Evolutionary conservation across 2,329 filamentous ascomycete genomes (phyloP).

Genomic region (Colletotrichum sp.): DNA sequence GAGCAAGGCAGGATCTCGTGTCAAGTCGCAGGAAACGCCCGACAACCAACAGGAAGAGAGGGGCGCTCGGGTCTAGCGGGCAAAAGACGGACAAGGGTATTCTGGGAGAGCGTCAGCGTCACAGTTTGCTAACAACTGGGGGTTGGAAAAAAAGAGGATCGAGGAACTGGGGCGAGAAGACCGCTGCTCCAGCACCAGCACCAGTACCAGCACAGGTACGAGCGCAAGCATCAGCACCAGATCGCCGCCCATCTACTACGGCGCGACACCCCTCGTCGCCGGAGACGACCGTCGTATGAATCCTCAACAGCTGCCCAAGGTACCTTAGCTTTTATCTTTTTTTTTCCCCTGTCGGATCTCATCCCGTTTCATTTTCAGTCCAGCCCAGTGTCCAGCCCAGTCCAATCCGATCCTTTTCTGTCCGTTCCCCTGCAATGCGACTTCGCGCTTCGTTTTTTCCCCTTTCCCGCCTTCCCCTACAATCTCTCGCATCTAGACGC

Average conservation of each 20-base stretch:
- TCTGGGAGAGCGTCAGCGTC: background rate
- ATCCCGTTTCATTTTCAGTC: background rate
- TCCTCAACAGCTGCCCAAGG: constrained; percentile 48
- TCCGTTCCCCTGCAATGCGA: constrained; percentile 14
- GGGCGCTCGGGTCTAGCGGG: background rate
- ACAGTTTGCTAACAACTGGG: constrained; percentile 3
- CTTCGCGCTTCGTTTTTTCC: constrained; percentile 16
- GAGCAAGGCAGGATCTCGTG: background rate
- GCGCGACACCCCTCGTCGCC: constrained; percentile 38
- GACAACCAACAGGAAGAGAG: background rate
- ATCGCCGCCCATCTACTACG: constrained; percentile 29
- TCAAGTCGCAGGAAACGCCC: background rate
- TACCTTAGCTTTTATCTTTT: constrained; percentile 25
- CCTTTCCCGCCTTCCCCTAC: constrained; percentile 20
- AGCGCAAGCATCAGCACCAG: constrained; percentile 29
- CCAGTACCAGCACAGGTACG: constrained; percentile 18
- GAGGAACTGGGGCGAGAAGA: constrained; percentile 17
- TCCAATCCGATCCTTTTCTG: background rate
- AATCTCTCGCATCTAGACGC: constrained; percentile 5
- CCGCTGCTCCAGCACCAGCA: constrained; percentile 16
- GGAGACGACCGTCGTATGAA: constrained; percentile 48
- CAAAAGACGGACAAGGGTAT: background rate
- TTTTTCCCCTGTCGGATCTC: background rate
- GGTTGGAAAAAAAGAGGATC: constrained; percentile 15
- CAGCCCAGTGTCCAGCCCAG: background rate